Conservation (phyloP, 1,284 basidiomycete species). For the Athelia sp. region DNA sequence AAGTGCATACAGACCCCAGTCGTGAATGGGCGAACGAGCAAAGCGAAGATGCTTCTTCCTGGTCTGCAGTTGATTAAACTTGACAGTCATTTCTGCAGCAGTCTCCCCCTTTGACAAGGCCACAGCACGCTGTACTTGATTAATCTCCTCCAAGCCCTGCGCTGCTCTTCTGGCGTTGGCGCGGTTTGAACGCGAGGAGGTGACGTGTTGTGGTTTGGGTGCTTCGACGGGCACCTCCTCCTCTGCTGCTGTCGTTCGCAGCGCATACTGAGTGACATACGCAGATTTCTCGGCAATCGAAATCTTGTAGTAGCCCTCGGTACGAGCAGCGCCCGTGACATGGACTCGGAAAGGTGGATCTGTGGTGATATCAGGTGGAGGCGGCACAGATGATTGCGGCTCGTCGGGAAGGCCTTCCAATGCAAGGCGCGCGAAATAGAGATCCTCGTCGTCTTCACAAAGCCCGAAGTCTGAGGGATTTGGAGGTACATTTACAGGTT, state of each 20-base stretch:
- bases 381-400: conserved; percentile 20
- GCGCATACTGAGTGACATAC: conserved; percentile 79
- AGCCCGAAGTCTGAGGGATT: conserved; percentile 57
- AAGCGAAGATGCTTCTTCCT: conserved; percentile 98
- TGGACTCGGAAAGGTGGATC: conserved; percentile 58
- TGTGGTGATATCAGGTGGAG: conserved; percentile 24
- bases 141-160: conserved; percentile 94
- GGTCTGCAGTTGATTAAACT: conserved; percentile 98
- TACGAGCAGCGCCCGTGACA: conserved; percentile 78
- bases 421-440: conserved; percentile 79
- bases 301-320: conserved; percentile 95
- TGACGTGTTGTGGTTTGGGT: conserved; percentile 50
- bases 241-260: conserved; percentile 40
- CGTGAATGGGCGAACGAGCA: conserved; percentile 94
- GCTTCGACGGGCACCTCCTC: conserved; percentile 36
- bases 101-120: conserved; percentile 71
- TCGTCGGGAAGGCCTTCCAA: conserved; percentile 28
- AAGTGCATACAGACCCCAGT: conserved; percentile 96
- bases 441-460: conserved; percentile 88
- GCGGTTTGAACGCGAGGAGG: conserved; percentile 86
- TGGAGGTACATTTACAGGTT: conserved; percentile 41
- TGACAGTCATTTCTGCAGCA: conserved; percentile 67
- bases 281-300: conserved; percentile 88
- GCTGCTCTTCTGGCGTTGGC: conserved; percentile 92
- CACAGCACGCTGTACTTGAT: conserved; percentile 73